phyloP scores from a whole-genome alignment of 129 eudicot genomes.

The Artemisia tridentata region DNA sequence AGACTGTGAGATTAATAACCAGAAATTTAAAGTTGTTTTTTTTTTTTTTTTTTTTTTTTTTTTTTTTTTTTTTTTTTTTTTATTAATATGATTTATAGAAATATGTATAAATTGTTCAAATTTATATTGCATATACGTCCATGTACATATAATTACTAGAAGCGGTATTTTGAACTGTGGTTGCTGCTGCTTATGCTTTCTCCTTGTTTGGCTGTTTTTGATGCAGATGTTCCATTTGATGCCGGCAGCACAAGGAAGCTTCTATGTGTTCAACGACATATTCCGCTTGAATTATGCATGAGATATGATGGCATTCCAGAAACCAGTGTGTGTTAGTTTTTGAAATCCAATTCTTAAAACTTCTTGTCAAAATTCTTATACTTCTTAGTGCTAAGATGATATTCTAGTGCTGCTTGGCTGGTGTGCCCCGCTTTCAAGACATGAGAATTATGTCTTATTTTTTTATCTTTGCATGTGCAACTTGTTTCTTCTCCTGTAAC shows the following conservation, averaged over 20 bases:
- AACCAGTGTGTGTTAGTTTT: slow-evolving; percentile 17
- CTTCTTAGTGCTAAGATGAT: slow-evolving; percentile 17
- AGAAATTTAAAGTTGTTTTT: slow-evolving; percentile 1
- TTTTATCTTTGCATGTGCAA: not conserved
- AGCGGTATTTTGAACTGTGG: not conserved
- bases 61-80: too few species aligned
- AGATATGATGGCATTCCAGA: slow-evolving; percentile 17
- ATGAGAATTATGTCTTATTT: not conserved
- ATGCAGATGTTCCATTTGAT: slow-evolving; percentile 79
- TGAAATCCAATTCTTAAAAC: slow-evolving; percentile 10
- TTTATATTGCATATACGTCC: not conserved
- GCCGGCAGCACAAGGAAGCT: slow-evolving; percentile 82
- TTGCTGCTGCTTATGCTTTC: slow-evolving; percentile 9
- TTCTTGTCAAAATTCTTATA: slow-evolving; percentile 20
- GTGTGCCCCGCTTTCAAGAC: slow-evolving; percentile 19
- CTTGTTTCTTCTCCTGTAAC: slow-evolving; percentile 8
- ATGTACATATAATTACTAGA: not conserved
- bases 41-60: too few species aligned
- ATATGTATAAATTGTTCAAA: not conserved
- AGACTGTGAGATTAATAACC: slow-evolving; percentile 10
- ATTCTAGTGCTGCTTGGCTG: slow-evolving; percentile 18
- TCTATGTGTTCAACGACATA: slow-evolving; percentile 60
- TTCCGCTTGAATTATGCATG: slow-evolving; percentile 66
- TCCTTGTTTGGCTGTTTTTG: slow-evolving; percentile 6
- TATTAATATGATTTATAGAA: not conserved